Conservation (phyloP, 192 early-diverging fungal genomes). For the Nowakowskiella sp. region DNA sequence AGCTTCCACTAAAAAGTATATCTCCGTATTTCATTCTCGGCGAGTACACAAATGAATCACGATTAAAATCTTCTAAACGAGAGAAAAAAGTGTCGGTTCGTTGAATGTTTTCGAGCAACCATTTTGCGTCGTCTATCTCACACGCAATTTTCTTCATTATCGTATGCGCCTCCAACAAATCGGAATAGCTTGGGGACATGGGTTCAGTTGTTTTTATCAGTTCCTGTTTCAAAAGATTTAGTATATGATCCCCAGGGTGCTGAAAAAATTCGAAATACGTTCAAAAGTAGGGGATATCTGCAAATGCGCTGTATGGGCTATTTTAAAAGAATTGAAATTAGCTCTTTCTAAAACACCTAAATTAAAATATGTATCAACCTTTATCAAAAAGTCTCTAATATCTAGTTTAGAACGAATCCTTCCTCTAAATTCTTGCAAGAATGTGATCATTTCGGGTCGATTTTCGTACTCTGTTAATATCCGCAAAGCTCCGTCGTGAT, state of each 20-base stretch:
- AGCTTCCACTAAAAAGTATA: slow-evolving; percentile 14
- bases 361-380: slow-evolving; percentile 1
- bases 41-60: slow-evolving; percentile 1
- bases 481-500: slow-evolving; percentile 21
- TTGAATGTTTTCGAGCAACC: slow-evolving; percentile 20
- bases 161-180: slow-evolving; percentile 9
- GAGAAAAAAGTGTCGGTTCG: slow-evolving; percentile 21
- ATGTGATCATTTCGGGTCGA: slow-evolving; percentile 23
- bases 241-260: too few relatives aligned
- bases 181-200: background rate
- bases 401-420: slow-evolving; percentile 17
- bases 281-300: slow-evolving; percentile 21
- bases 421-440: slow-evolving; percentile 19
- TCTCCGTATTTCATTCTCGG: slow-evolving; percentile 15
- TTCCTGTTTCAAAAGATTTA: slow-evolving; percentile 17
- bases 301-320: slow-evolving; percentile 25
- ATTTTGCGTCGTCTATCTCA: slow-evolving; percentile 25
- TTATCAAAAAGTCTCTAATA: slow-evolving; percentile 23
- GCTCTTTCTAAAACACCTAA: background rate
- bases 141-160: slow-evolving; percentile 22
- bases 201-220: slow-evolving; percentile 15
- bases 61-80: slow-evolving; percentile 10
- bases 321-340: too few relatives aligned
- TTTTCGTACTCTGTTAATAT: slow-evolving; percentile 20
- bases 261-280: too few relatives aligned